Evolutionary conservation across 176 grass and related monocot genomes (phyloP).

Genomic region (Guadua angustifolia): DNA sequence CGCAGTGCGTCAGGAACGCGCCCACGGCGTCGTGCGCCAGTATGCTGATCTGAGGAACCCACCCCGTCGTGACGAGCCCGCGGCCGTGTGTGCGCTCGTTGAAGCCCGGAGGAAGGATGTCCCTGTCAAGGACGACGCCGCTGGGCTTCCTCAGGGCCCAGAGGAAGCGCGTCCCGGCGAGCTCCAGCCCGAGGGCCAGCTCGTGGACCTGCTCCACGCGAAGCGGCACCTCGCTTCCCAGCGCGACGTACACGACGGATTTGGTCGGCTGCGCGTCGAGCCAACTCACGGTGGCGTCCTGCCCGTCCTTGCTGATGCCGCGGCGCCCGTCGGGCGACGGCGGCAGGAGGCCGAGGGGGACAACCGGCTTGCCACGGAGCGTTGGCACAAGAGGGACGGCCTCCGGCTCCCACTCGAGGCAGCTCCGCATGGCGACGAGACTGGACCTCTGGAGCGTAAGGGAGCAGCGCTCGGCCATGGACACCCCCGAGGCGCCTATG

Average conservation of each 20-base stretch:
- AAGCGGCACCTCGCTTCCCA: constrained; percentile 53
- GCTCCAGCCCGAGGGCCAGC: constrained; percentile 51
- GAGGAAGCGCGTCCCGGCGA: constrained; percentile 44
- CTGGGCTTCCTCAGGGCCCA: constrained; percentile 52
- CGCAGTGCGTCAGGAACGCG: constrained; percentile 65
- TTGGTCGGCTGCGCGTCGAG: constrained; percentile 20
- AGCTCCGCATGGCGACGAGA: constrained; percentile 44
- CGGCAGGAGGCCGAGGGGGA: constrained; percentile 55
- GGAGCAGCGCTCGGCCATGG: background rate
- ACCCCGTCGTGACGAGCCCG: constrained; percentile 32
- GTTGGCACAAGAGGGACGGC: background rate
- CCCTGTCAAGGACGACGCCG: background rate
- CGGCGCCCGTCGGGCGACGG: background rate
- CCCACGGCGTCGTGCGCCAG: constrained; percentile 39
- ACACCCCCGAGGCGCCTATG: constrained; percentile 7
- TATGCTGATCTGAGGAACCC: constrained; percentile 51
- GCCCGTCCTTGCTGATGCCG: background rate
- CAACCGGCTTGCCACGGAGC: constrained; percentile 32
- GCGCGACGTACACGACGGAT: constrained; percentile 54
- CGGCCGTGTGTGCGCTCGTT: constrained; percentile 21
- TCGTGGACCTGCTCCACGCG: constrained; percentile 36
- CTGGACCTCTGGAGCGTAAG: constrained; percentile 18
- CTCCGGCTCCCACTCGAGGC: constrained; percentile 45
- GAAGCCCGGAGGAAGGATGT: constrained; percentile 39
- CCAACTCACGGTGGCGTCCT: constrained; percentile 4